A percentile compares a stretch with the other conserved stretches of the same genome.
Conservation (phyloP, 208 protist genomes). For the Balamuthia mandrillaris region DNA sequence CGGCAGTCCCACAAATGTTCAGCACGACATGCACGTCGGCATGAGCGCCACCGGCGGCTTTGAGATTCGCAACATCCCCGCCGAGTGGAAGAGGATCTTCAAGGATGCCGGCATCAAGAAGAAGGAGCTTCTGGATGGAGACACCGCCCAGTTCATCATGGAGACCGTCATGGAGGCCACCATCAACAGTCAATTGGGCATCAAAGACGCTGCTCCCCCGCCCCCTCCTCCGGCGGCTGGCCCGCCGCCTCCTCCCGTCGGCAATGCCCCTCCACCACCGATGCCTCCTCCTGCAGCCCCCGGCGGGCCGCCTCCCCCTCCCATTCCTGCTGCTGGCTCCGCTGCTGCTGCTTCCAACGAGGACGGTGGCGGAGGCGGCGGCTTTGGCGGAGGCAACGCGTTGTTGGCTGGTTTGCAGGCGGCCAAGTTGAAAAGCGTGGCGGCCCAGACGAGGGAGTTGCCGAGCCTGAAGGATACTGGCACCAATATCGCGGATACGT, state of each 20-base stretch:
- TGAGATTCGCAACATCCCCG: conserved; percentile 44
- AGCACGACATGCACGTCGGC: conserved; percentile 54
- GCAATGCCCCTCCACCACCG: not conserved
- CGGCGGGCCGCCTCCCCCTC: not conserved
- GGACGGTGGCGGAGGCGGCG: not conserved
- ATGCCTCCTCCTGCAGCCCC: not conserved
- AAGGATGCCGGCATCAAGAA: conserved; percentile 56
- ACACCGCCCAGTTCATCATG: conserved; percentile 52
- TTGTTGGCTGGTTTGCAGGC: not conserved
- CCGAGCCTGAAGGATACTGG: not conserved
- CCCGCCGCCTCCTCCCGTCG: too few species aligned
- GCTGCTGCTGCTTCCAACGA: too few species aligned
- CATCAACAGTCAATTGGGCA: too few species aligned
- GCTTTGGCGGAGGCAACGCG: not conserved
- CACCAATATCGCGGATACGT: not conserved
- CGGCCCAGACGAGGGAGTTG: not conserved
- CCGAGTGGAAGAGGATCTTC: conserved; percentile 55
- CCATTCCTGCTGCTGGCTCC: not conserved
- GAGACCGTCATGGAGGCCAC: conserved; percentile 42
- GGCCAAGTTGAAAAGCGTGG: not conserved
- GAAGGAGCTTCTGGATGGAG: conserved; percentile 45
- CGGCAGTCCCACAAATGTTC: conserved; percentile 46
- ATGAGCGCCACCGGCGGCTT: conserved; percentile 46
- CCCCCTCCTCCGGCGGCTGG: too few species aligned
- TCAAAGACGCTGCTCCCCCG: too few species aligned